phyloP scores from a whole-genome alignment of 208 protist species.

The Trypanosoma cruzi region DNA sequence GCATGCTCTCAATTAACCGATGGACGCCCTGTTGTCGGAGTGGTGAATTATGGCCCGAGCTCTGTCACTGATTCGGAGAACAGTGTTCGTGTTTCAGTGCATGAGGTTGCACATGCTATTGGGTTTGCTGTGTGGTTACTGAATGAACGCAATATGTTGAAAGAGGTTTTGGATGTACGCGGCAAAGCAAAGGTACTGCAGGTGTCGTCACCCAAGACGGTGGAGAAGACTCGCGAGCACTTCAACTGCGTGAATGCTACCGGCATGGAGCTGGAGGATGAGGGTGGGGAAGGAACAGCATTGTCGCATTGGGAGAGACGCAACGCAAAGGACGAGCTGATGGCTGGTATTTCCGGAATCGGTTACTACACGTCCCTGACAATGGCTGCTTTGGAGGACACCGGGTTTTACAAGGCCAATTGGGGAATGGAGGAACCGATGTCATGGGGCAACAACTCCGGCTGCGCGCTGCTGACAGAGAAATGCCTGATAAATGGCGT shows the following conservation, averaged over 20 bases:
- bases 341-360: slow-evolving; percentile 38
- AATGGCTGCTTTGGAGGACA: no score
- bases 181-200: slow-evolving; percentile 1
- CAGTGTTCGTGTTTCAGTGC: slow-evolving; percentile 26
- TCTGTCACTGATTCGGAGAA: slow-evolving; percentile 2
- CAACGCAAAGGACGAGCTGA: slow-evolving; percentile 84
- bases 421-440: no score
- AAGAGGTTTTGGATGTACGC: neutral
- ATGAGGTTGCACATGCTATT: slow-evolving; percentile 43
- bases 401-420: no score
- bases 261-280: slow-evolving; percentile 80
- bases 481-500: no score
- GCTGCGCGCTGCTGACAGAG: no score
- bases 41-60: slow-evolving; percentile 24
- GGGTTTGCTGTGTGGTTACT: slow-evolving; percentile 27
- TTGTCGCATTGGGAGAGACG: slow-evolving; percentile 89
- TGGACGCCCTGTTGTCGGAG: slow-evolving; percentile 28
- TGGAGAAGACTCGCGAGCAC: slow-evolving; percentile 42
- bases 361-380: slow-evolving; percentile 71
- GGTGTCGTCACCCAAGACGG: no score
- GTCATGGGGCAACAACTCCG: no score
- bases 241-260: slow-evolving; percentile 63
- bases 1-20: slow-evolving; percentile 42
- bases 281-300: slow-evolving; percentile 42
- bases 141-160: neutral